Base-by-base conservation (phyloP, 2,329 filamentous ascomycete genomes). In the Tothia fuscella region DNA sequence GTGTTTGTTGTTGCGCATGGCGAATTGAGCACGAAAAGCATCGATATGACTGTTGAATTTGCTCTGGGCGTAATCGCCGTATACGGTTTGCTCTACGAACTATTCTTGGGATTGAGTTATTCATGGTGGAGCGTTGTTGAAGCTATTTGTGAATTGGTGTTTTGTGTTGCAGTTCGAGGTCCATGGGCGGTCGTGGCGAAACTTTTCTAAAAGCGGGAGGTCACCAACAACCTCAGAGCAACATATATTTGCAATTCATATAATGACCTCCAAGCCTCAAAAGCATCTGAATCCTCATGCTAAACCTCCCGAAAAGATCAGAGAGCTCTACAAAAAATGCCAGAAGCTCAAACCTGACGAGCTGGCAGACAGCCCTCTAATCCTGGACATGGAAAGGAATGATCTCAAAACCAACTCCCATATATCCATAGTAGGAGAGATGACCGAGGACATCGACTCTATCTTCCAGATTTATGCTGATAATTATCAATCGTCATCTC, bases 281-380 rank as follows among this genome's bases (percentile, higher is more conserved):
- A 53, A 57, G 47, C 50, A 50, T 28, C 65, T 88, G 3, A 82
- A 93, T 60, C 80, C 87, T 21, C 76, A 89, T 57, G 77, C 86
- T 58, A 78, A 79, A 51, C 84, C 87, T 2, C 83, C 87, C 3
- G 74, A 78, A 10, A 60, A 67, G 38, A 67, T 95, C 49, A 77
- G 79, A 47, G 64, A 71, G 34, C 64, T 77, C 41, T 95, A 86
- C 74, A 94, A 94, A 59, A 64, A 64, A 31, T 85, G 80, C 51
- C 76, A 80, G 19, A 80, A 73, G 48, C 67, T 75, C 28, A 71
- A 77, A 26, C 24, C 38, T 12, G 31, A 61, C 3, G 70, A 77
- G 48, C 58, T 68, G 5, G 64, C 70, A 6, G 66, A 80, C 44
- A 52, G 59, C 48, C 13, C 47, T 54, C 50, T 54, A 52, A 51